phyloP scores from a whole-genome alignment of 371 early-diverging fungal species.

The Apophysomyces sp. region DNA sequence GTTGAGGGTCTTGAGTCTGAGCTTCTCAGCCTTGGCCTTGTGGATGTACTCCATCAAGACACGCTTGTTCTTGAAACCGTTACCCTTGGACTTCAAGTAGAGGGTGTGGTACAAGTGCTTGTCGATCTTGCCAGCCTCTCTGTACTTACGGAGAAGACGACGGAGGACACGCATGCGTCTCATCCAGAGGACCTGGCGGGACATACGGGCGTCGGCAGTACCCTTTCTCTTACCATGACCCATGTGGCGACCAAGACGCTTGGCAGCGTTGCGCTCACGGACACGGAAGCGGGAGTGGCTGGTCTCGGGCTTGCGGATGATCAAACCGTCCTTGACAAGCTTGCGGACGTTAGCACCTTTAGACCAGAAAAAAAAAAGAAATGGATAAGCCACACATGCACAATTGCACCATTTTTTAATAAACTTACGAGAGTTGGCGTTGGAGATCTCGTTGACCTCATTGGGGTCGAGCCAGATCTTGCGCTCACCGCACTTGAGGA shows the following conservation, averaged over 20 bases:
- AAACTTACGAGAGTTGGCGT: constrained; percentile 95
- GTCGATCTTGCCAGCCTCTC: constrained; percentile 98
- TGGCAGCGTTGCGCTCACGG: constrained; percentile 91
- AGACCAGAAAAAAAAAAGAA: background rate
- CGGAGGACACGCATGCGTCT: constrained; percentile 99
- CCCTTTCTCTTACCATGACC: constrained; percentile 99
- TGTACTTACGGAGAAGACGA: constrained; percentile 97
- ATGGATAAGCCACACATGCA: background rate
- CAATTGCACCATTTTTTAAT: background rate
- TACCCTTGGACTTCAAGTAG: constrained; percentile 99
- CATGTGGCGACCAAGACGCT: constrained; percentile 99
- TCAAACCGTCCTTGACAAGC: constrained; percentile 96
- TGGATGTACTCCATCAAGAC: constrained; percentile 99
- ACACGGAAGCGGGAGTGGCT: constrained; percentile 96
- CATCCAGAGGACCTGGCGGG: constrained; percentile 98
- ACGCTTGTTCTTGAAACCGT: constrained; percentile 99
- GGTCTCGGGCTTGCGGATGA: constrained; percentile 95
- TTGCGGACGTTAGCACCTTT: constrained; percentile 95
- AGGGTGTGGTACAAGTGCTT: constrained; percentile 97
- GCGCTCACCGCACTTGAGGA: constrained; percentile 98
- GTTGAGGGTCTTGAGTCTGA: constrained; percentile 90
- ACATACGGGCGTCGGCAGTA: constrained; percentile 99
- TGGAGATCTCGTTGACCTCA: constrained; percentile 94
- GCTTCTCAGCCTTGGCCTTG: constrained; percentile 99
- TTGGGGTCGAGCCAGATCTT: constrained; percentile 99